These are phyloP conservation scores for Mrakiaceae sp. DNA, from an alignment of 1,284 basidiomycete genomes.

Conservation along the genomic window DNA sequence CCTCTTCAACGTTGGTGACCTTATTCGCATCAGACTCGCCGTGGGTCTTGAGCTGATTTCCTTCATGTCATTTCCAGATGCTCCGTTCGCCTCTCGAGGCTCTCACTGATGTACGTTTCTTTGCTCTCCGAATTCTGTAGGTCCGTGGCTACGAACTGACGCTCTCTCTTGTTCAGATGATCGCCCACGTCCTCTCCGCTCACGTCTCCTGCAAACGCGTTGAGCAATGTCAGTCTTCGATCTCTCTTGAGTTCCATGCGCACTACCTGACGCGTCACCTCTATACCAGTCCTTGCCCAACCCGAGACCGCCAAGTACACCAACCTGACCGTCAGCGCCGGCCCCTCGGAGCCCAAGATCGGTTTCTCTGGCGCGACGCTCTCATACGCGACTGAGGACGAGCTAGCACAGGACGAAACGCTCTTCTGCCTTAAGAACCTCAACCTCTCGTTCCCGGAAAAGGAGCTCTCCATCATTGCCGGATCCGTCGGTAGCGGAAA, in stretches of 20 bases:
- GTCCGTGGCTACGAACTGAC: background rate
- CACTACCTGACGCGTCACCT: slow-evolving; percentile 12
- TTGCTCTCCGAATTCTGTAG: background rate
- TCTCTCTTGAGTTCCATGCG: background rate
- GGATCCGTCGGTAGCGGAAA: slow-evolving; percentile 43
- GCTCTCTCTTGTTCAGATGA: slow-evolving; percentile 21
- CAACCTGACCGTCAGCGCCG: slow-evolving; percentile 30
- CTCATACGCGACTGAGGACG: slow-evolving; percentile 23
- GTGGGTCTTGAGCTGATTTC: background rate
- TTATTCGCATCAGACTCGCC: background rate
- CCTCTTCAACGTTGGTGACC: slow-evolving; percentile 39
- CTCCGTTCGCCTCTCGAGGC: slow-evolving; percentile 22
- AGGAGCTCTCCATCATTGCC: slow-evolving; percentile 33
- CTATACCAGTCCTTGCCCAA: slow-evolving; percentile 37
- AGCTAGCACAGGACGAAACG: slow-evolving; percentile 21
- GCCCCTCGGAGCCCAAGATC: slow-evolving; percentile 34
- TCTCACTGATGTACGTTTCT: slow-evolving; percentile 17
- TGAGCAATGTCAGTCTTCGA: slow-evolving; percentile 7
- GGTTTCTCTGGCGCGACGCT: slow-evolving; percentile 43
- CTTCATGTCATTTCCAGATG: background rate
- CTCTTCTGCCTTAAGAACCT: slow-evolving; percentile 39
- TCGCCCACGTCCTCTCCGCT: slow-evolving; percentile 39
- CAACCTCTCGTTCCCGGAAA: slow-evolving; percentile 37
- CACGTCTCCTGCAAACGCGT: slow-evolving; percentile 36
- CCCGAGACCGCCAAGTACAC: slow-evolving; percentile 45